Evolutionary conservation across 2,329 filamentous ascomycete species (phyloP), one percentile per base, ranked within the genome.

Genomic region (Cercospora berteroae): DNA sequence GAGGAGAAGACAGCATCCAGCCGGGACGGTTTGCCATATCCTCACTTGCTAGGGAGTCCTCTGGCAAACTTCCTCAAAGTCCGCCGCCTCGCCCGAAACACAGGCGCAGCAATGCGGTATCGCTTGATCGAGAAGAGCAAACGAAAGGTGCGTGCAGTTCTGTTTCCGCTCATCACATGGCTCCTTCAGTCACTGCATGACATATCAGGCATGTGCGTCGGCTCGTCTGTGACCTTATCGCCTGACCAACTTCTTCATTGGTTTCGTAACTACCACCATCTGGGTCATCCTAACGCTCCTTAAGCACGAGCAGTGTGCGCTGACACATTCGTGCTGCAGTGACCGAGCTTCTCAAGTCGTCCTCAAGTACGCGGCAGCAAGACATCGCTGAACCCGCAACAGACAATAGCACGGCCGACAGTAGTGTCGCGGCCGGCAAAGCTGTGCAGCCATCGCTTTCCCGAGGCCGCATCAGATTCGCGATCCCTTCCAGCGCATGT

Each of bases 41-140:
- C 23, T 63, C 61, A n/a, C 50, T 63, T 27, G 61, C 18, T 33
- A 23, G 23, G 18, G 23, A 36, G 20, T 36, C 29, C 16, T 63
- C 48, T 27, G 9, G 7, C 12, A 33, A 33, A 55, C 31, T 63
- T 7, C 61, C 50, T 13, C 61, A 20, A 13, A 63, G 61, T 44
- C 57, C 59, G 23, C 64, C 57, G 29, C 58, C 50, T 36, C 48
- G 50, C 18, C 18, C 50, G 18, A 66, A 57, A 42, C 59, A 66
- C 42, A 60, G 39, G 52, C 48, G 66, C 25, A 68, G 63, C 52
- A 59, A 63, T 66, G 63, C 63, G 6, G 25, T 68, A 13, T 18
- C 20, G 9, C 48, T 63, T 31, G 55, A 31, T 59, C 50, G 29
- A 13, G 29, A 36, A 36, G 63, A 63, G 42, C 63, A 60, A 33